Base-by-base conservation (phyloP, 2,329 filamentous ascomycete species). In the Ilyonectria robusta region DNA sequence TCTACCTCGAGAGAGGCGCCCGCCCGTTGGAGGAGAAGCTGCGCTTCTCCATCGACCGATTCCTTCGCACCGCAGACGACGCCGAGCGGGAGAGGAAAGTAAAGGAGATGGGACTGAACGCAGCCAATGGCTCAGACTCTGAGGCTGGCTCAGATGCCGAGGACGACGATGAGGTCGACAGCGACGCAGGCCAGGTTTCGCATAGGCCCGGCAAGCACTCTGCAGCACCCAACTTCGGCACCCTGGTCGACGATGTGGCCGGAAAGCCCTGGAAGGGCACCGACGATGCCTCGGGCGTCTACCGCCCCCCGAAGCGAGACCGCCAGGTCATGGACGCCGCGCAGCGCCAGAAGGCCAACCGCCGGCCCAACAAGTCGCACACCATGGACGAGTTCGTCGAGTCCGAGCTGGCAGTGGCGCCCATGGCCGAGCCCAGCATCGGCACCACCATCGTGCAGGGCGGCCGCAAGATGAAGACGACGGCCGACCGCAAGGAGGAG, bases 11-110 rank as follows among this genome's bases (percentile, higher is more conserved):
- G 77, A 94, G 94, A 78, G 97, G 96, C 71, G 93, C 97, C 4
- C 90, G 93, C 17, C 96, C 96, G 0, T 83, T 98, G 17, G 97
- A 99, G 81, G 92, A 92, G 72, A 93, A 95, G 75, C 83, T 99
- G 68, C 95, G 94, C 72, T 99, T 98, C 81, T 95, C 98, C 79
- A 94, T 99, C 76, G 95, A 98, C 81, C 96, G 97, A 78, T 94
- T 98, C 29, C 86, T 99, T 21, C 92, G 94, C 70, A 93, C 94
- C 0, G 94, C 94, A 40, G 93, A 97, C 68, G 92, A 95, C 72
- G 87, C 89, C 4, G 87, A 91, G 69, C 84, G 81, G 75, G 56
- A 82, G 76, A 80, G 80, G 4, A 81, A 82, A 50, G 77, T 78
- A 2, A 80, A 79, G 10, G 76, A 73, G 31, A 67, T 73, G 6